Evolutionary conservation across 1,284 basidiomycete genomes (phyloP).

Genomic region (Fomitiporia mediterranea): DNA sequence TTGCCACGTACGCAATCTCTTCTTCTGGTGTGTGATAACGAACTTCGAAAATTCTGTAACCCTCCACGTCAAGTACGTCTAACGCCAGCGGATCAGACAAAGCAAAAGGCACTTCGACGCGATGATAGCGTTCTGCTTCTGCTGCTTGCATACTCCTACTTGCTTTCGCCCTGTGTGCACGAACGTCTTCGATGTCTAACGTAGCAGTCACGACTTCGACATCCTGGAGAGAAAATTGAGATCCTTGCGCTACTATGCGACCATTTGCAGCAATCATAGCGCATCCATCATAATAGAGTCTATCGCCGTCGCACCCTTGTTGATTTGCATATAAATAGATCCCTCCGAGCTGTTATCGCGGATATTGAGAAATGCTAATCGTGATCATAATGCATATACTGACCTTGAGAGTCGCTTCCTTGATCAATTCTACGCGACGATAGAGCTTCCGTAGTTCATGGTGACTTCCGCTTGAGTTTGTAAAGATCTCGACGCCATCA

Average conservation of each 20-base stretch:
- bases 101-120: conserved; percentile 75
- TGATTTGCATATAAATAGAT: conserved; percentile 98
- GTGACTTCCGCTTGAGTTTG: conserved; percentile 96
- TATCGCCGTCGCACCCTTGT: conserved; percentile 97
- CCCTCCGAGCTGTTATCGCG: conserved; percentile 71
- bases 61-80: conserved; percentile 45
- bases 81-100: conserved; percentile 63
- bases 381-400: conserved; percentile 2
- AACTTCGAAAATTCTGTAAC: conserved; percentile 48
- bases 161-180: conserved; percentile 77
- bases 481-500: conserved; percentile 98
- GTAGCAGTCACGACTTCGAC: conserved; percentile 96
- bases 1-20: conserved; percentile 84
- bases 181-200: conserved; percentile 91
- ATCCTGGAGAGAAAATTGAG: conserved; percentile 93
- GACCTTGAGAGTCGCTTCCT: conserved; percentile 94
- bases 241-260: conserved; percentile 87
- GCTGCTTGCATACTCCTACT: conserved; percentile 92
- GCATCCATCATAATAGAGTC: conserved; percentile 97
- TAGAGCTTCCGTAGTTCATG: conserved; percentile 96
- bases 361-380: conserved; percentile 2
- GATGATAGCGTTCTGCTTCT: conserved; percentile 63
- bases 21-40: conserved; percentile 89
- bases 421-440: conserved; percentile 89
- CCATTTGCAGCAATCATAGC: conserved; percentile 96